Evolutionary conservation across 1,139 yeast species (phyloP).

Genomic region (Scheffersomyces insectosa): DNA sequence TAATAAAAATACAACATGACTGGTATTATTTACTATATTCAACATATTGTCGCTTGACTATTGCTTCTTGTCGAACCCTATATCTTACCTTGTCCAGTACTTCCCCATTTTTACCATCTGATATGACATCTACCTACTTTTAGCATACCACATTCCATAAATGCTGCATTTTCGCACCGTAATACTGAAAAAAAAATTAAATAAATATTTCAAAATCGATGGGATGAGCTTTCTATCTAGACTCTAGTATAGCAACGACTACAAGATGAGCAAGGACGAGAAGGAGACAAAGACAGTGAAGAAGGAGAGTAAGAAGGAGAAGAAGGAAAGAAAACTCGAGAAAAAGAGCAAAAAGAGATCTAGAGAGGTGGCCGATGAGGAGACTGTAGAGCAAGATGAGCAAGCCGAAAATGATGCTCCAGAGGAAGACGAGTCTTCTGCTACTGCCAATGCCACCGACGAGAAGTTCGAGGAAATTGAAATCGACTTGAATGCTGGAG

Average conservation of each 20-base stretch:
- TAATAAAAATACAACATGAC: no score
- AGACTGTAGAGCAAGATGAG: not conserved
- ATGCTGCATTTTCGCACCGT: no score
- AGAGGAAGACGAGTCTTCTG: constrained; percentile 18
- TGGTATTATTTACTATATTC: no score
- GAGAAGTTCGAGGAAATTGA: constrained; percentile 59
- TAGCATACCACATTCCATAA: no score
- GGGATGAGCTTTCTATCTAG: not conserved
- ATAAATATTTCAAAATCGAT: not conserved
- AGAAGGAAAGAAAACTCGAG: constrained; percentile 24
- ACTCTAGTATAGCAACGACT: not conserved
- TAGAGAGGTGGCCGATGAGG: constrained; percentile 4
- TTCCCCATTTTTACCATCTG: no score
- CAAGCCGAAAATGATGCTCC: constrained; percentile 11
- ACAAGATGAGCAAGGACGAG: constrained; percentile 2
- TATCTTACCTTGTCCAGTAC: no score
- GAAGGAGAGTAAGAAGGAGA: constrained; percentile 28
- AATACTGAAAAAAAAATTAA: no score
- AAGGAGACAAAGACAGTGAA: constrained; percentile 3
- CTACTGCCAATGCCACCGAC: constrained; percentile 9
- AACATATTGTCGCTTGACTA: no score
- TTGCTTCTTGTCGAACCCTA: no score
- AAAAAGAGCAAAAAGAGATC: constrained; percentile 20
- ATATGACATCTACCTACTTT: no score
- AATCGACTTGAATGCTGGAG: constrained; percentile 73